Evolutionary conservation across 371 early-diverging fungal genomes (phyloP), one percentile per base, ranked within the genome.

Genomic region (Lichtheimia ornata): DNA sequence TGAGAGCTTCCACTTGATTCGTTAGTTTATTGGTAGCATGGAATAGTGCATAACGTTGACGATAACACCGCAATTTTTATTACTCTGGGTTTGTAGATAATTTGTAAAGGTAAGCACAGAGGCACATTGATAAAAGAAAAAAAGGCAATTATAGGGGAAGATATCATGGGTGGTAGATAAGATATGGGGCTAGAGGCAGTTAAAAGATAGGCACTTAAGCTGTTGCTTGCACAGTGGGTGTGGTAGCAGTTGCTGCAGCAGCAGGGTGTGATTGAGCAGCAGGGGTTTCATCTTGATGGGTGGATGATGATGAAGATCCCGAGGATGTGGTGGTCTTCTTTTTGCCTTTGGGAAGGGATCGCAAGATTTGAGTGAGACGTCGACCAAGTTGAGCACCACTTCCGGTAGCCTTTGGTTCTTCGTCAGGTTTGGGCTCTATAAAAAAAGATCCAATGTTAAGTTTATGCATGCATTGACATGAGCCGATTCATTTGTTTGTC

Each of bases 211-310:
- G 35, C 5, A 20, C 18, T 52, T 59, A 61, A 30, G 61, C 61
- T 4, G 61, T 53, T 30, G 61, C 61, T 61, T 61, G 61, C 18
- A 61, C 61, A 41, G 49, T 45, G 11, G 61, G 61, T 14, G 53
- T 45, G 12, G 59, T 41, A 42, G 53, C 54, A 35, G 53, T 24
- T 22, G 61, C 41, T 20, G 61, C 30, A 61, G 63, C 63, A 62
- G 63, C 53, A 43, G 61, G 35, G 50, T 14, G 28, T 17, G 58
- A 28, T 22, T 66, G 57, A 55, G 42, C 40, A 42, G 52, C 49
- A 53, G 15, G 53, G 22, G 27, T 27, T 14, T 52, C 53, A 24
- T 55, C 55, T n/a, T 35, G 35, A 35, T 35, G 35, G 11, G 35
- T 35, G 53, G 53, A 15, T 28, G 53, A 27, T 25, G 53, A 27